Evolutionary conservation across 2,329 filamentous ascomycete species (phyloP).

Genomic region (Sclerotiophoma versabilis): DNA sequence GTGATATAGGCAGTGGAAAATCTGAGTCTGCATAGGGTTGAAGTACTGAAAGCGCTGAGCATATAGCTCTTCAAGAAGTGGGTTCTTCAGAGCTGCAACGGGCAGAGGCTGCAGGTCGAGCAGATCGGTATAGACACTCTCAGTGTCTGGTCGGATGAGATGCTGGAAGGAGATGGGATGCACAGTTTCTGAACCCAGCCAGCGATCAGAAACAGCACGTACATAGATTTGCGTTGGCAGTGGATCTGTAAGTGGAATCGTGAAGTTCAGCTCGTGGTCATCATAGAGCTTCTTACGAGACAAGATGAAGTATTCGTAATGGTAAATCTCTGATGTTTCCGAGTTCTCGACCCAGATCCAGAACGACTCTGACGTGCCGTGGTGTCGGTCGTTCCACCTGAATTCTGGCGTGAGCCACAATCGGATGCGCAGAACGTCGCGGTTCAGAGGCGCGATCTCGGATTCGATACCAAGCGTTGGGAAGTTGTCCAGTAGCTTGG

Average conservation of each 20-base stretch:
- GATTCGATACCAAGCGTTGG: constrained; percentile 89
- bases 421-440: constrained; percentile 91
- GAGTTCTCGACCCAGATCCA: constrained; percentile 99
- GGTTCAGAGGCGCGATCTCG: constrained; percentile 93
- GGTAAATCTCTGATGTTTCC: constrained; percentile 95
- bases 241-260: constrained; percentile 92
- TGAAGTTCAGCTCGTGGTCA: constrained; percentile 97
- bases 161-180: constrained; percentile 97
- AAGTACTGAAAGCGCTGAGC: constrained; percentile 90
- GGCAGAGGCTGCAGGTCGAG: constrained; percentile 90
- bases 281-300: constrained; percentile 89
- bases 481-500: constrained; percentile 85
- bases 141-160: constrained; percentile 93
- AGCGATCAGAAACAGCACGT: constrained; percentile 90
- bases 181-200: constrained; percentile 96
- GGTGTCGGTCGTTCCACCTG: constrained; percentile 89
- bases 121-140: constrained; percentile 95
- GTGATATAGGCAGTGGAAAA: constrained; percentile 96
- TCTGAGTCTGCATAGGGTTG: constrained; percentile 99
- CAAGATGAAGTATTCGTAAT: constrained; percentile 96
- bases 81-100: constrained; percentile 85
- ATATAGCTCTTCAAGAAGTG: constrained; percentile 86
- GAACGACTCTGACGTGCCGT: constrained; percentile 94
- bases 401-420: constrained; percentile 90
- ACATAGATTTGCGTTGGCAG: constrained; percentile 96